Base-by-base conservation (phyloP, 2,329 filamentous ascomycete genomes). In the Exophiala oligosperma region DNA sequence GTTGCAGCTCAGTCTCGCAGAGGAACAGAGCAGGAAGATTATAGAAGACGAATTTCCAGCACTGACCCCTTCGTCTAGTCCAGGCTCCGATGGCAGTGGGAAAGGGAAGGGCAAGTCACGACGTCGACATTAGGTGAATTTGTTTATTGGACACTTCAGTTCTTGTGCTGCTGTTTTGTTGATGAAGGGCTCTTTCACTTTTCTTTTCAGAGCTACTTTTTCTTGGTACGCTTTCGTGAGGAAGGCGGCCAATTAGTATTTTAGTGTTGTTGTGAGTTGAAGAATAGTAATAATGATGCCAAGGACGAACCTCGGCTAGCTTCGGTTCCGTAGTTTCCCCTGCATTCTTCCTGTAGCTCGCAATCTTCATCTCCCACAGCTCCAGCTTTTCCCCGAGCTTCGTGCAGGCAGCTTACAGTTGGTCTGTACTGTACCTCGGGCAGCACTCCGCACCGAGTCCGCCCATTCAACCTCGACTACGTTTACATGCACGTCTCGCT, bases 1-100 rank as follows among this genome's bases (percentile, higher is more conserved):
- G 0, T 72, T 87, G 61, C 83, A 84, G 68, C 68, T 87, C 26
- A 87, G 85, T 68, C 73, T 87, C 50, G 84, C 79, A 0, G 84
- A 87, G 66, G 79, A 84, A 64, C 74, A 81, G 67, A 82, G 80
- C 67, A 72, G 75, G 46, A 71, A 71, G 50, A 73, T 50, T 6
- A 60, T 59, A 26, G 63, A 64, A 23, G 63, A 66, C 35, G 66
- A 68, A 21, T 70, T 70, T 57, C 74, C 73, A 11, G 62, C 64
- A 7, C 56, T 75, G 46, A 50, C 41, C 12, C 37, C 50, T n/a
- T 43, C 58, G n/a, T 56, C 50, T 14, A 56, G 62, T 59, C 40
- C 64, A 50, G 49, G 56, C 8, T 66, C 60, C n/a, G 67, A 65
- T 37, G 56, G 62, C 61, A 52, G 64, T 63, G 56, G 54, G 8